These are phyloP conservation scores for Apiotrichum porosum DNA, from an alignment of 1,284 basidiomycete genomes.

Conservation along the genomic window DNA sequence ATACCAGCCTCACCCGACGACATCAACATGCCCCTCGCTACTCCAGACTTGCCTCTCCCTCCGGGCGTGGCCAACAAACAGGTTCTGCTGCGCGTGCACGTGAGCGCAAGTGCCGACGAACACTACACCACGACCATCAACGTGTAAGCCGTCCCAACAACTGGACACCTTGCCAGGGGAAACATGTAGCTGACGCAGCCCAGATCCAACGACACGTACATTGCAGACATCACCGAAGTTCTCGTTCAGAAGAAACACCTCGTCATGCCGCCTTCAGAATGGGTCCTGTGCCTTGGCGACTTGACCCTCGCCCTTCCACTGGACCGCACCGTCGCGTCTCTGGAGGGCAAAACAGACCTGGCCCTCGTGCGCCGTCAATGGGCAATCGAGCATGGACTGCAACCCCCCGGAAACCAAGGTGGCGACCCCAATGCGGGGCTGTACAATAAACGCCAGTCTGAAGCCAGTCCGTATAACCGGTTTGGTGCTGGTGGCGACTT, in stretches of 20 bases:
- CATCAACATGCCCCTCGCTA: too few relatives aligned
- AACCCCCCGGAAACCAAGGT: conserved; percentile 50
- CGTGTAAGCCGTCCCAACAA: conserved; percentile 58
- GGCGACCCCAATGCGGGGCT: conserved; percentile 93
- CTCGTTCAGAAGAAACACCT: conserved; percentile 69
- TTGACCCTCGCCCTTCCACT: conserved; percentile 80
- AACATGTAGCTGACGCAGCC: too few relatives aligned
- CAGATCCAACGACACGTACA: conserved; percentile 90
- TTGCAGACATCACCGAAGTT: conserved; percentile 88
- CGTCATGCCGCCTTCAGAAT: conserved; percentile 69
- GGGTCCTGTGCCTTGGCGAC: conserved; percentile 73
- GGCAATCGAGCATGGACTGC: conserved; percentile 59
- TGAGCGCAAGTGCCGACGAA: conserved; percentile 71
- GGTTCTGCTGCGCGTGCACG: conserved; percentile 71
- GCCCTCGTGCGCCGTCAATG: conserved; percentile 73
- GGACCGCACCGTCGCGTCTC: conserved; percentile 89
- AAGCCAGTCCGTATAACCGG: conserved; percentile 57
- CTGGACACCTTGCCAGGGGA: too few relatives aligned
- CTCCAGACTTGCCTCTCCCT: background rate
- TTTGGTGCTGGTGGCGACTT: conserved; percentile 58
- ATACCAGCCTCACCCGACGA: background rate
- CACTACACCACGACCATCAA: conserved; percentile 81
- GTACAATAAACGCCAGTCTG: conserved; percentile 70
- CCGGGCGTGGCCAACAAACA: conserved; percentile 14
- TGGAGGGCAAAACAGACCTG: conserved; percentile 81